Evolutionary conservation across 1,139 yeast genomes (phyloP).

Genomic region (Taphrina confusa): DNA sequence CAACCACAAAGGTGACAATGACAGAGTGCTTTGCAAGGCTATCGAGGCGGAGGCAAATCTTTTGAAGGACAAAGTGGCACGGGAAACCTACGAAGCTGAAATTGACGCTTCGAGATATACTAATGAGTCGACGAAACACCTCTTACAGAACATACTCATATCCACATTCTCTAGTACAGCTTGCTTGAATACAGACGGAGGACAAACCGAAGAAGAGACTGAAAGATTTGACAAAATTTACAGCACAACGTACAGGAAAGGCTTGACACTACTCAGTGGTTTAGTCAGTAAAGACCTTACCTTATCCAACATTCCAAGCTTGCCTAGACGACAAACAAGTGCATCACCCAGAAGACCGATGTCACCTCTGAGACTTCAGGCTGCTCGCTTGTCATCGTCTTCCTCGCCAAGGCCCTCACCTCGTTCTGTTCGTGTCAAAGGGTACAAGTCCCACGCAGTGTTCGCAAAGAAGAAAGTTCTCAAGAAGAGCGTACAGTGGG

Average conservation of each 20-base stretch:
- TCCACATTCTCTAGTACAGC: constrained; percentile 24
- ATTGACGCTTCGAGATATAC: constrained; percentile 9
- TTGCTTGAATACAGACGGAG: constrained; percentile 29
- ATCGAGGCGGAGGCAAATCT: constrained; percentile 27
- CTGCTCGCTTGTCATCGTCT: constrained; percentile 14
- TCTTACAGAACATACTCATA: constrained; percentile 1
- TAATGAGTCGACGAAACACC: not conserved
- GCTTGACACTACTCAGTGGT: not conserved
- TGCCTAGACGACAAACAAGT: not conserved
- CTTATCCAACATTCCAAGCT: not conserved
- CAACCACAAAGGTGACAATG: constrained; percentile 20
- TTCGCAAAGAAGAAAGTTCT: constrained; percentile 22
- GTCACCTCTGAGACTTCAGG: constrained; percentile 18
- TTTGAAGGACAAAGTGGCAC: constrained; percentile 14
- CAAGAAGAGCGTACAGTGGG: constrained; percentile 33
- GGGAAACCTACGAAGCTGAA: constrained; percentile 24
- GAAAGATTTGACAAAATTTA: constrained; percentile 13
- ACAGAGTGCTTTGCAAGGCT: constrained; percentile 25
- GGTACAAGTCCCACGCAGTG: constrained; percentile 18
- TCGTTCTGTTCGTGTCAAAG: constrained; percentile 5
- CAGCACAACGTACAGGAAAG: constrained; percentile 14
- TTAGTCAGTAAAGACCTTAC: not conserved
- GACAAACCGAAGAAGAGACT: constrained; percentile 20
- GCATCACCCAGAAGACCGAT: constrained; percentile 8
- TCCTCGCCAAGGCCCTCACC: constrained; percentile 32